phyloP scores from a whole-genome alignment of 345 rosid genomes.

The Gossypium australe region DNA sequence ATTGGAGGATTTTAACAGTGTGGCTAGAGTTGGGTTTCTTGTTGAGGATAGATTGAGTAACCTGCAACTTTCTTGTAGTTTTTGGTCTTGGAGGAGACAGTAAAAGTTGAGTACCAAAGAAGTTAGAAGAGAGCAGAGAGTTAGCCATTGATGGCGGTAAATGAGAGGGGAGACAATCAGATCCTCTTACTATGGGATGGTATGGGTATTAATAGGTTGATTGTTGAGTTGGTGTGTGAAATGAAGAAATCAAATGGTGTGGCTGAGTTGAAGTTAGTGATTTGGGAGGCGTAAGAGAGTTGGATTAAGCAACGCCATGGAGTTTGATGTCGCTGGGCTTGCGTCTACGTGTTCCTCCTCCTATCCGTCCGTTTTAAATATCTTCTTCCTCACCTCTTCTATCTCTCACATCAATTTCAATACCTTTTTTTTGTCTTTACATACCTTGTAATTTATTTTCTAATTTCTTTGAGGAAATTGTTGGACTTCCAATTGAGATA shows the following conservation, averaged over 20 bases:
- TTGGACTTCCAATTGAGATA: neutral
- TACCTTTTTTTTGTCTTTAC: too few relatives aligned
- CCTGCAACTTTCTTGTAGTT: constrained; percentile 27
- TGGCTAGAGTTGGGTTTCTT: constrained; percentile 18
- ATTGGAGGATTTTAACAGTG: constrained; percentile 13
- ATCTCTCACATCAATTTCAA: too few relatives aligned
- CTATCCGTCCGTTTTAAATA: constrained; percentile 29
- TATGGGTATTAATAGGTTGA: too few relatives aligned
- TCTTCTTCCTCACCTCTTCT: neutral
- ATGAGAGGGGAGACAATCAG: too few relatives aligned
- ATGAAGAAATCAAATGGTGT: too few relatives aligned
- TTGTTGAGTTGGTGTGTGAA: too few relatives aligned
- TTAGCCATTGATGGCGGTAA: constrained; percentile 30
- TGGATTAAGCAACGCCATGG: constrained; percentile 26
- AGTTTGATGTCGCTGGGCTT: constrained; percentile 26
- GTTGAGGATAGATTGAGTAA: constrained; percentile 21
- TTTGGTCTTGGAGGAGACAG: constrained; percentile 57
- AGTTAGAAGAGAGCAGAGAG: constrained; percentile 38
- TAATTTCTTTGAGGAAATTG: too few relatives aligned
- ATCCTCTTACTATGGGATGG: too few relatives aligned
- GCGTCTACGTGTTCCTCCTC: constrained; percentile 35
- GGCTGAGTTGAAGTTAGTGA: too few relatives aligned
- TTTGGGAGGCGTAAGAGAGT: neutral
- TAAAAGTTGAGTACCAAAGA: constrained; percentile 33
- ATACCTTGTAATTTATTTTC: too few relatives aligned